phyloP scores from a whole-genome alignment of 2,329 filamentous ascomycete genomes.

The Penicillium frequentans region DNA sequence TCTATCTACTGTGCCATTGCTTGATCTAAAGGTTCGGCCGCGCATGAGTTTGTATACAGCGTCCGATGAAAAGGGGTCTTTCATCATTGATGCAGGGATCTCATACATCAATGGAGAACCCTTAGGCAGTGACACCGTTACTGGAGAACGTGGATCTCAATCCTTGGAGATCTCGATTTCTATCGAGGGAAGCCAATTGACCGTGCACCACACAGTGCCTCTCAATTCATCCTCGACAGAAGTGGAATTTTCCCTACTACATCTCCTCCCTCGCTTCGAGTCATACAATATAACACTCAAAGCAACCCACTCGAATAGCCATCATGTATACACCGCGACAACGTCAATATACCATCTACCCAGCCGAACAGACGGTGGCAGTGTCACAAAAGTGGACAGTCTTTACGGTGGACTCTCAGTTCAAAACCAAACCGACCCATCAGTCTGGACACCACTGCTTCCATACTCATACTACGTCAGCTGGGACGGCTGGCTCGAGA shows the following conservation, averaged over 20 bases:
- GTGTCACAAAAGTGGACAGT: slow-evolving; percentile 49
- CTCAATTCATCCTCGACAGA: slow-evolving; percentile 41
- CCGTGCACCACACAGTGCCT: slow-evolving; percentile 27
- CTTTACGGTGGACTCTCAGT: slow-evolving; percentile 49
- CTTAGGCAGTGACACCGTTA: slow-evolving; percentile 16
- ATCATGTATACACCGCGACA: slow-evolving; percentile 36
- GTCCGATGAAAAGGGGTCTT: slow-evolving; percentile 37
- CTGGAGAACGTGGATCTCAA: slow-evolving; percentile 17
- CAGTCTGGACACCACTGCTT: slow-evolving; percentile 41
- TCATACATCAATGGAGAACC: slow-evolving; percentile 41
- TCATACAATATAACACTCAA: slow-evolving; percentile 42
- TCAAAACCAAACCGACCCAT: slow-evolving; percentile 33
- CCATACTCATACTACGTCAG: slow-evolving; percentile 49
- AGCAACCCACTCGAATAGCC: slow-evolving; percentile 29
- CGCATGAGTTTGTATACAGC: slow-evolving; percentile 51
- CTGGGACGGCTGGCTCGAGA: slow-evolving; percentile 36
- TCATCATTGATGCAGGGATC: slow-evolving; percentile 46
- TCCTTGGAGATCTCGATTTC: slow-evolving; percentile 32
- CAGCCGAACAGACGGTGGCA: slow-evolving; percentile 42
- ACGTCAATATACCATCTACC: slow-evolving; percentile 46
- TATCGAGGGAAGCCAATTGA: slow-evolving; percentile 16
- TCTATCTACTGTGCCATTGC: slow-evolving; percentile 34
- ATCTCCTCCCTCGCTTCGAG: slow-evolving; percentile 27
- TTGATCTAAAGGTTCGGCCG: slow-evolving; percentile 48
- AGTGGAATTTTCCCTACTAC: slow-evolving; percentile 35